Base-by-base conservation (phyloP, 148 eudicot genomes). In the Vaccinium macrocarpon region DNA sequence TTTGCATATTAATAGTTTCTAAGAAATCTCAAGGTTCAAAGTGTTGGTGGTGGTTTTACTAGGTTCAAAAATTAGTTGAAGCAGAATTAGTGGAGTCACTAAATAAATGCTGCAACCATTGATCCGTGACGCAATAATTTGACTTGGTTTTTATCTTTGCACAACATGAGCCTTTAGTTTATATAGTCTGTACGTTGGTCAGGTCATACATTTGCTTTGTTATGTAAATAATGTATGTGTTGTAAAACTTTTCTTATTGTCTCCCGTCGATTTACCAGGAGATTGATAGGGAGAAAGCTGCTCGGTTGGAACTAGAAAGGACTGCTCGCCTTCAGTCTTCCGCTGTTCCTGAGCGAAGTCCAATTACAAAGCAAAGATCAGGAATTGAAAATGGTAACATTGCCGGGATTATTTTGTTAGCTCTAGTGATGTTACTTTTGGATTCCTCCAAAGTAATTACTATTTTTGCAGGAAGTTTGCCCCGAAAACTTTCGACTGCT, bases 401-500 rank as follows among this genome's bases (percentile, higher is more conserved):
- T 62, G 35, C 59, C 8, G 38, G 71, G 27, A 55, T 71, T 51
- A 23, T 81, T 81, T 29, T 14, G 35, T 55, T 75, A 5, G 53
- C 48, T 15, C 46, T 29, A 27, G 62, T 77, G 62, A 32, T 55
- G 2, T 74, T 73, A 42, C 53, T 23, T 50, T 15, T 12, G 12
- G 70, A 62, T 73, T 82, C 66, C 59, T 42, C 81, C 74, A 3
- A 51, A 73, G 29, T 66, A 57, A 68, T 84, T 19, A 35, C 27
- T 57, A 42, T 80, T 35, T 86, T 66, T 89, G 81, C 92, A 96
- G 99, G 99, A 81, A 88, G 82, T 76, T 89, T 95, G 89, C 86
- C 87, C 25, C 98, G 95, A 73, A 95, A 90, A 90, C 92, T 93
- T 83, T 93, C 98, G 82, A 93, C 92, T 91, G 92, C 96, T 82